Percentiles rank a stretch among this genome's conserved stretches.
Conservation (phyloP, 208 protist species). For the Crithidia thermophila region DNA sequence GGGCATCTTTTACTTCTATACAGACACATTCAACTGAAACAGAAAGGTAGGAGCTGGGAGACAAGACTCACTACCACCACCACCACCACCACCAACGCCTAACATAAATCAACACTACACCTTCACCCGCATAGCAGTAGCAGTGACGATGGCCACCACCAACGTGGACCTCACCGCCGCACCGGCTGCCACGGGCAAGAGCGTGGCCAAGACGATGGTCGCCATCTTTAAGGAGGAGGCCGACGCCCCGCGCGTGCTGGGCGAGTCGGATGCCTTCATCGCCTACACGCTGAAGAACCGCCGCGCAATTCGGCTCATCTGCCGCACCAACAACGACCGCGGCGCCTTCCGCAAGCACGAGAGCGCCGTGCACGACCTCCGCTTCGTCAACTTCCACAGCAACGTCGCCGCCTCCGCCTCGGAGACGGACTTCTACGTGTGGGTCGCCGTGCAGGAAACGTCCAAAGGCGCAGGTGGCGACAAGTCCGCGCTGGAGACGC, state of each 20-base stretch:
- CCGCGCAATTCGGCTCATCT: constrained; percentile 64
- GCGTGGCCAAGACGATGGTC: constrained; percentile 50
- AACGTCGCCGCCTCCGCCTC: constrained; percentile 80
- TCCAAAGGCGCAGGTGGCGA: neutral
- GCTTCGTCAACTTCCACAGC: constrained; percentile 91
- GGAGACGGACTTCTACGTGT: constrained; percentile 75
- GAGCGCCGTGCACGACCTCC: constrained; percentile 58
- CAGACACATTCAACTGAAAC: constrained; percentile 10
- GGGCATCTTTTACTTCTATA: too few relatives aligned
- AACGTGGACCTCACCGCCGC: constrained; percentile 47
- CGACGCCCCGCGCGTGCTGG: constrained; percentile 61
- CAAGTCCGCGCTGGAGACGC: constrained; percentile 12
- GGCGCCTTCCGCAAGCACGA: constrained; percentile 57
- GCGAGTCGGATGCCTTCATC: constrained; percentile 77
- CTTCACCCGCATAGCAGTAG: constrained; percentile 1
- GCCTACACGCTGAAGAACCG: constrained; percentile 84
- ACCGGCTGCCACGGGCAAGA: constrained; percentile 22
- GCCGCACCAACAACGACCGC: constrained; percentile 62
- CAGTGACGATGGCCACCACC: neutral
- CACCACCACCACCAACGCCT: too few relatives aligned
- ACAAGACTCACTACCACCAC: too few relatives aligned
- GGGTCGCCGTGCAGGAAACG: constrained; percentile 61
- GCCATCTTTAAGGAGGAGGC: constrained; percentile 70
- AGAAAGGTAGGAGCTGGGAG: too few relatives aligned
- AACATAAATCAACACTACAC: too few relatives aligned